phyloP scores from a whole-genome alignment of 139 green algal genomes.

The Desmodesmus armatus region DNA sequence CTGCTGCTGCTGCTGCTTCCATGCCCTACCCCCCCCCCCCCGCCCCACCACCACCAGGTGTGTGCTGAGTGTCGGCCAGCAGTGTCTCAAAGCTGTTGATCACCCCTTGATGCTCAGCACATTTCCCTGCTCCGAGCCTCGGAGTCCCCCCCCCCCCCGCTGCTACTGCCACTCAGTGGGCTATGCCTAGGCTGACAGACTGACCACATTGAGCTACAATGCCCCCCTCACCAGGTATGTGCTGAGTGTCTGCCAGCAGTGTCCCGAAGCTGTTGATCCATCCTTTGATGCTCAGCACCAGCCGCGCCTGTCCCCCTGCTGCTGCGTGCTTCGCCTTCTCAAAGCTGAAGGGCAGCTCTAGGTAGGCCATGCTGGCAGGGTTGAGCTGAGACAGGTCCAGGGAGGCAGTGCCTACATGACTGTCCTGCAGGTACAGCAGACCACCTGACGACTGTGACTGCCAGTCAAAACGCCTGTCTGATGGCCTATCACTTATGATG shows the following conservation, averaged over 20 bases:
- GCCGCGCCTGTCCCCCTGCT: background rate
- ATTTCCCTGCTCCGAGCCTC: background rate
- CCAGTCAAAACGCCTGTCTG: too few species aligned
- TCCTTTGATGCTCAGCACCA: conserved; percentile 5
- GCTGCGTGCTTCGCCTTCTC: conserved; percentile 29
- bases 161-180: background rate
- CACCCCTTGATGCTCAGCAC: background rate
- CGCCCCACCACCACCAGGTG: too few species aligned
- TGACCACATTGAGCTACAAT: too few species aligned
- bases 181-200: background rate
- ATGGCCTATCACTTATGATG: too few species aligned
- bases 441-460: too few species aligned
- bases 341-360: conserved; percentile 30
- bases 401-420: conserved; percentile 10
- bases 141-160: too few species aligned
- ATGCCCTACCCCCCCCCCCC: too few species aligned
- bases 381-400: conserved; percentile 22
- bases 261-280: conserved; percentile 21
- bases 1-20: too few species aligned
- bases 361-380: conserved; percentile 12
- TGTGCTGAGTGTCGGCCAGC: background rate
- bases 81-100: background rate
- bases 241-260: background rate
- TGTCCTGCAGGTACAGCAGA: background rate
- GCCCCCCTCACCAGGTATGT: background rate